Conservation (phyloP, 1,284 basidiomycete species). For the Leccinum pachyderme region DNA sequence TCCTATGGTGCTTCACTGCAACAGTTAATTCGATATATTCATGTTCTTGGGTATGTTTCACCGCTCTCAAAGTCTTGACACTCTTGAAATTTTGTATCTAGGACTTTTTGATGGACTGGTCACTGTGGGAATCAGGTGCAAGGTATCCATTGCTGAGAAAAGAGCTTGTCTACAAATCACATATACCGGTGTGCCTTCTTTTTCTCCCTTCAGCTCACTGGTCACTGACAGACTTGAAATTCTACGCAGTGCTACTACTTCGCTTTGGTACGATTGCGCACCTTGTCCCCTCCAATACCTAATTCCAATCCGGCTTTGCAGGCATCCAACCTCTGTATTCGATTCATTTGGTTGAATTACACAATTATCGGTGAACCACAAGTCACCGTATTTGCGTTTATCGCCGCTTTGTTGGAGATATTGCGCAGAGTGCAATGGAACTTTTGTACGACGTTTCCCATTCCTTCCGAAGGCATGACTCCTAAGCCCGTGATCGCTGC, state of each 20-base stretch:
- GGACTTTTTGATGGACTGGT: conserved; percentile 85
- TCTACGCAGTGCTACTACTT: conserved; percentile 64
- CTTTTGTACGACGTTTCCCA: conserved; percentile 60
- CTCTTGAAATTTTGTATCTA: conserved; percentile 29
- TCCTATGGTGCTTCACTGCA: conserved; percentile 63
- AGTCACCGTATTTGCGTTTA: conserved; percentile 61
- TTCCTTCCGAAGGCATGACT: background rate
- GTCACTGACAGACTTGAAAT: background rate
- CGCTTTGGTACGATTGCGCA: conserved; percentile 55
- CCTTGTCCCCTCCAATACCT: background rate
- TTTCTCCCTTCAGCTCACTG: background rate
- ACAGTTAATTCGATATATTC: conserved; percentile 71
- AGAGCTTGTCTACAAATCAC: conserved; percentile 70
- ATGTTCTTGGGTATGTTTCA: conserved; percentile 66
- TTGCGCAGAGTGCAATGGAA: conserved; percentile 89
- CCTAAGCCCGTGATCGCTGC: conserved; percentile 1
- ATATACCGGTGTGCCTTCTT: conserved; percentile 50
- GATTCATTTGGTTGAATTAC: conserved; percentile 84
- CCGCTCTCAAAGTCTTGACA: background rate
- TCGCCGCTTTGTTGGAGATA: conserved; percentile 76
- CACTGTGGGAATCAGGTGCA: conserved; percentile 61
- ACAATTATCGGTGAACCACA: conserved; percentile 55
- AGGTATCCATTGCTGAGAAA: conserved; percentile 65
- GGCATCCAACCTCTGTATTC: conserved; percentile 71
- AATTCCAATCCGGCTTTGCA: conserved; percentile 26